Conservation (phyloP, 2,329 filamentous ascomycete genomes). For the Aureobasidium sp. region DNA sequence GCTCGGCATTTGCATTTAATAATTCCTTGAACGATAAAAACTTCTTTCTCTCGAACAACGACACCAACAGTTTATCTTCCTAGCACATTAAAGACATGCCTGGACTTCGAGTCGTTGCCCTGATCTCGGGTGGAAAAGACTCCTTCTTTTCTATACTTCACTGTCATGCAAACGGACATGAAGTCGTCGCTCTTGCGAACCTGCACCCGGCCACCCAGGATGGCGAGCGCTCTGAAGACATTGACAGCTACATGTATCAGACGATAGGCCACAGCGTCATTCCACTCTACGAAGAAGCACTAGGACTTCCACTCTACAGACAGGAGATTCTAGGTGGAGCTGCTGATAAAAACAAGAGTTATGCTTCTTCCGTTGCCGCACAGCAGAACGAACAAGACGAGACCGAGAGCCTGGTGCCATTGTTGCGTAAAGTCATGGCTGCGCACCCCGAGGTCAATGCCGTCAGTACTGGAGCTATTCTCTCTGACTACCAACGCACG, state of each 20-base stretch:
- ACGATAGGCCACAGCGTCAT: constrained; percentile 89
- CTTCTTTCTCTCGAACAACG: not conserved
- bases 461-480: constrained; percentile 80
- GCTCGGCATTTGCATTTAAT: not conserved
- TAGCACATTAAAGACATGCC: constrained; percentile 16
- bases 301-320: constrained; percentile 76
- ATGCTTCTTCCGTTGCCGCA: constrained; percentile 31
- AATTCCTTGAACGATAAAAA: not conserved
- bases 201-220: constrained; percentile 52
- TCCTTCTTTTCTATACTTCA: constrained; percentile 91
- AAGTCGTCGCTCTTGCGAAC: constrained; percentile 81
- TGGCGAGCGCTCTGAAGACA: constrained; percentile 48
- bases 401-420: constrained; percentile 74
- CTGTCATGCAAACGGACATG: constrained; percentile 77
- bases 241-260: constrained; percentile 99
- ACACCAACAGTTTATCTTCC: not conserved
- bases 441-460: constrained; percentile 76
- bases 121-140: constrained; percentile 96
- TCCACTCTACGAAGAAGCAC: constrained; percentile 71
- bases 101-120: constrained; percentile 72
- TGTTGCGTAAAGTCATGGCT: constrained; percentile 58
- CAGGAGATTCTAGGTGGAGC: constrained; percentile 65
- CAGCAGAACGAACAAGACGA: constrained; percentile 50
- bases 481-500: constrained; percentile 93
- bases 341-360: constrained; percentile 63